Percentiles rank a stretch among this genome's conserved stretches.
These are phyloP conservation scores for Volutella citrinella DNA, from an alignment of 2,329 filamentous ascomycete genomes.

Conservation along the genomic window DNA sequence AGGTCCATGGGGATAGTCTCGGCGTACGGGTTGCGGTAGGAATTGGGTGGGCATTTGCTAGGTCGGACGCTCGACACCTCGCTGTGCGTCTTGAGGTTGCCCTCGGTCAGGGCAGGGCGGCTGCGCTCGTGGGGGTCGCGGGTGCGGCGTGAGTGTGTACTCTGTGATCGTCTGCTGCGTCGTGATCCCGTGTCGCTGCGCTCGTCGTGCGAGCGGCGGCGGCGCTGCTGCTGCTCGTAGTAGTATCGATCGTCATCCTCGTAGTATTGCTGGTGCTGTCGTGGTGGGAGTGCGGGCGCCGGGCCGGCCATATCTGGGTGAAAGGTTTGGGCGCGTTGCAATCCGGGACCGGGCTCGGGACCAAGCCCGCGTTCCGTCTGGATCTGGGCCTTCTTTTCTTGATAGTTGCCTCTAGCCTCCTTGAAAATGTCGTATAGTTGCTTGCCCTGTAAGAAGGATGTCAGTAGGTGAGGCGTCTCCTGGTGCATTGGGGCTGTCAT, in stretches of 20 bases:
- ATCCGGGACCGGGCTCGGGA: too few relatives aligned
- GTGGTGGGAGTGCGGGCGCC: conserved; percentile 4
- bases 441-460: conserved; percentile 64
- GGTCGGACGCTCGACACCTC: conserved; percentile 50
- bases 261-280: too few relatives aligned
- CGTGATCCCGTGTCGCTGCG: conserved; percentile 40
- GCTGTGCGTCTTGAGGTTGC: conserved; percentile 51
- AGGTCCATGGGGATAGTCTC: conserved; percentile 41
- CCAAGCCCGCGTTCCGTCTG: too few relatives aligned
- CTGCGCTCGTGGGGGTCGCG: conserved; percentile 28
- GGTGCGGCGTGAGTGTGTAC: conserved; percentile 30
- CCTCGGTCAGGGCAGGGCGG: conserved; percentile 45
- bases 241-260: conserved; percentile 32
- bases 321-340: conserved; percentile 61
- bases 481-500: conserved; percentile 34
- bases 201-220: conserved; percentile 27
- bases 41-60: conserved; percentile 40
- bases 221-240: conserved; percentile 33
- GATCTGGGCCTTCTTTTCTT: conserved; percentile 81
- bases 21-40: conserved; percentile 36
- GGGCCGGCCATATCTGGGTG: conserved; percentile 25
- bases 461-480: conserved; percentile 1
- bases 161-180: conserved; percentile 39
- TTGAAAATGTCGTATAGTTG: conserved; percentile 88
- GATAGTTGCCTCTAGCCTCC: conserved; percentile 84